These are phyloP conservation scores for Aspergillus bombycis DNA, from an alignment of 2,329 filamentous ascomycete genomes.

Conservation along the genomic window DNA sequence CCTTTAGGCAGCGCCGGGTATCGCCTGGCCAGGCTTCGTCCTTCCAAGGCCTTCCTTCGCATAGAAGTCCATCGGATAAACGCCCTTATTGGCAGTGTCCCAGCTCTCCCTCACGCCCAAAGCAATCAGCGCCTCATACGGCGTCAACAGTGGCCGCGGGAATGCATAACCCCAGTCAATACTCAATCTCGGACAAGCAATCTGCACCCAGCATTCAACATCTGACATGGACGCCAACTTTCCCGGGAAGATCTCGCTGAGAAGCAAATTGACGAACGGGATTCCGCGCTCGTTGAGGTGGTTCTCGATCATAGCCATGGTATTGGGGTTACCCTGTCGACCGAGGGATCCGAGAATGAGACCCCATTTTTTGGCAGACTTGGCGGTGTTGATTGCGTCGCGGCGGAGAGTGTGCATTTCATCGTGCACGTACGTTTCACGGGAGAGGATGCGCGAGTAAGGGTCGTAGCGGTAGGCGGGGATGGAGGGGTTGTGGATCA, in stretches of 20 bases:
- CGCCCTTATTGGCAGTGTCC: constrained; percentile 61
- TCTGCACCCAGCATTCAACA: constrained; percentile 97
- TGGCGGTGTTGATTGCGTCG: constrained; percentile 75
- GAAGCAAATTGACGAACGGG: constrained; percentile 79
- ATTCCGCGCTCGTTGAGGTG: constrained; percentile 72
- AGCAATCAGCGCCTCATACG: constrained; percentile 93
- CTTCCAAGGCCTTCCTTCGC: constrained; percentile 86
- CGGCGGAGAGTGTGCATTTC: constrained; percentile 84
- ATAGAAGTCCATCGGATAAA: constrained; percentile 99
- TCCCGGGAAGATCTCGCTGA: constrained; percentile 95
- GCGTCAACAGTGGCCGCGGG: constrained; percentile 81
- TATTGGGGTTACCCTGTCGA: constrained; percentile 93
- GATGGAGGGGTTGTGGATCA: constrained; percentile 94
- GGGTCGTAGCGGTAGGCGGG: constrained; percentile 97
- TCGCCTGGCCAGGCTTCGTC: constrained; percentile 48
- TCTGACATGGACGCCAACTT: constrained; percentile 93
- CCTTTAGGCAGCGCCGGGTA: constrained; percentile 8
- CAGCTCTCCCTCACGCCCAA: constrained; percentile 77
- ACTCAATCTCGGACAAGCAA: constrained; percentile 92
- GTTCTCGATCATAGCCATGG: constrained; percentile 81
- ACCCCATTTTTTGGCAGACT: constrained; percentile 84
- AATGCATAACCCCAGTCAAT: constrained; percentile 99
- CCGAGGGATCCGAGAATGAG: constrained; percentile 91
- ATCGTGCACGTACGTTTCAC: constrained; percentile 87
- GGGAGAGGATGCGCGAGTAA: constrained; percentile 87